phyloP scores from a whole-genome alignment of 148 eudicot species.

The Rhododendron molle region DNA sequence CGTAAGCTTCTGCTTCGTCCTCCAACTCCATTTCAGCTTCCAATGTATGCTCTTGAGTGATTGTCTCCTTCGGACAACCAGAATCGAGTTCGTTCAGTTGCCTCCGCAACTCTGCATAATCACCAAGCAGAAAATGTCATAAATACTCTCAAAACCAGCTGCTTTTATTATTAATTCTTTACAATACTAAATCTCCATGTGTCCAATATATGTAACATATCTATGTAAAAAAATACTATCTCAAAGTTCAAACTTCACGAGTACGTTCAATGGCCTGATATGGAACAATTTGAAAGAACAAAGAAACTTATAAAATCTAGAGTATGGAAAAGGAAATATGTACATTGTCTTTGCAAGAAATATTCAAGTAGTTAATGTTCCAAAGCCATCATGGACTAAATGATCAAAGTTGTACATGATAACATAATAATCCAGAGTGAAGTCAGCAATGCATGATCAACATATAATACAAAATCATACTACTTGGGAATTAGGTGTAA shows the following conservation, averaged over 20 bases:
- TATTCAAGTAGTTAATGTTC: neutral
- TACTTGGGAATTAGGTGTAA: neutral
- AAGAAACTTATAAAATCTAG: neutral
- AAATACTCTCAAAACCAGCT: neutral
- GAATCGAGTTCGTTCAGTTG: conserved; percentile 71
- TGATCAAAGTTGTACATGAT: neutral
- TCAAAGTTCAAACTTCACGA: neutral
- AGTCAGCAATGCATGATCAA: neutral
- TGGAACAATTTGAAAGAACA: neutral
- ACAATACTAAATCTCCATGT: neutral
- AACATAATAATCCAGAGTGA: neutral
- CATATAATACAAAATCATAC: neutral
- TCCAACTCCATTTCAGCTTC: conserved; percentile 60
- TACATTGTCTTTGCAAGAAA: neutral
- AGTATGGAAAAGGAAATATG: neutral
- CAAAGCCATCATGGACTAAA: neutral
- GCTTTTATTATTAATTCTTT: neutral
- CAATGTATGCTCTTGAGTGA: conserved; percentile 39
- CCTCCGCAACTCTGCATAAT: conserved; percentile 56
- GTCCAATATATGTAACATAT: neutral
- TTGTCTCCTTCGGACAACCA: conserved; percentile 45
- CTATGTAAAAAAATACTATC: neutral
- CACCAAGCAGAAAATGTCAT: no score
- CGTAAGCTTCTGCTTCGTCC: conserved; percentile 64
- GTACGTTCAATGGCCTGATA: neutral